phyloP scores from a whole-genome alignment of 1,284 basidiomycete species.

The Melampsora americana region DNA sequence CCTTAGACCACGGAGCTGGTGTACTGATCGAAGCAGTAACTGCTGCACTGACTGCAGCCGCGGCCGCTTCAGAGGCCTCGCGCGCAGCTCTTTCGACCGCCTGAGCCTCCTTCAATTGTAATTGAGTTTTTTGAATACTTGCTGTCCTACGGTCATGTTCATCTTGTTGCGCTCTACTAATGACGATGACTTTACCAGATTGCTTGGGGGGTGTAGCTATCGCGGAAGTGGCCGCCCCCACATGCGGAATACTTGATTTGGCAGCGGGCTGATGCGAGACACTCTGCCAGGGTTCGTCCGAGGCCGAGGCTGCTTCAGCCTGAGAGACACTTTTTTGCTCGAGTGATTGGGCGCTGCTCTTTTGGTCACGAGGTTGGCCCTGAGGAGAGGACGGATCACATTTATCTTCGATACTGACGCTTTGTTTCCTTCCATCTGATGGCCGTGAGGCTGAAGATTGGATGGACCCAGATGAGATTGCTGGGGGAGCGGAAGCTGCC shows the following conservation, averaged over 20 bases:
- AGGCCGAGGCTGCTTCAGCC: neutral
- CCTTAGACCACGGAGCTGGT: conserved; percentile 39
- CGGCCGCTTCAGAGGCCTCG: conserved; percentile 38
- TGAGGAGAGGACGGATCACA: neutral
- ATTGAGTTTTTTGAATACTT: conserved; percentile 40
- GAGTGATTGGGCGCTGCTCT: neutral
- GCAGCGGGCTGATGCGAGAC: conserved; percentile 10
- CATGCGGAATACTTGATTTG: conserved; percentile 4
- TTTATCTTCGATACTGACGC: neutral
- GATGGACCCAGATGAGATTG: neutral
- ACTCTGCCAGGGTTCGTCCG: conserved; percentile 25
- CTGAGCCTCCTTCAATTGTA: conserved; percentile 42
- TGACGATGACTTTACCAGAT: conserved; percentile 20
- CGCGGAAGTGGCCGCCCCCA: neutral
- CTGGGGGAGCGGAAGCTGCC: neutral
- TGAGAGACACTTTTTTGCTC: neutral
- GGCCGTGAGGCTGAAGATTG: neutral
- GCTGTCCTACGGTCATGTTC: conserved; percentile 38
- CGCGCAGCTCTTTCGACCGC: conserved; percentile 39
- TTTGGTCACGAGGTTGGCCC: neutral
- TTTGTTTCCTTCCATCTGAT: neutral
- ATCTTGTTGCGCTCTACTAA: conserved; percentile 36
- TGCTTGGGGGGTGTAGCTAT: neutral
- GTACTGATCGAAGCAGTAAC: conserved; percentile 22
- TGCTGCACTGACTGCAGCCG: conserved; percentile 32